Conservation (phyloP, 2,329 filamentous ascomycete species). For the Aspergillus aculeatinus region DNA sequence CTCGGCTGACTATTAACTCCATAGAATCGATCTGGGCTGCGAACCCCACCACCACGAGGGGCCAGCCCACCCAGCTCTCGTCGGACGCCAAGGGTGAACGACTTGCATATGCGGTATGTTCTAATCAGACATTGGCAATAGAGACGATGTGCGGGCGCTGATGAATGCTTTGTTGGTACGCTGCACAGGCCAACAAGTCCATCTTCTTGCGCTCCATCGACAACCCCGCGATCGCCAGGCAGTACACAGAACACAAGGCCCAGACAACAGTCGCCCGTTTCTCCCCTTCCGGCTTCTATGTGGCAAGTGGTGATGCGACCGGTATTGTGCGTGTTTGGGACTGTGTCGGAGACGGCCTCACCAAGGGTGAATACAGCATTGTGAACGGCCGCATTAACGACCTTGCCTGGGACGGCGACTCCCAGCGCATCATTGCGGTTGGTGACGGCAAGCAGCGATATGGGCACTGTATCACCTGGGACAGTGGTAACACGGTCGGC, state of each 20-base stretch:
- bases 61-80: conserved; percentile 85
- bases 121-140: not conserved
- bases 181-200: conserved; percentile 82
- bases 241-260: conserved; percentile 89
- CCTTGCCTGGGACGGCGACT: conserved; percentile 96
- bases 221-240: conserved; percentile 75
- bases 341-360: conserved; percentile 77
- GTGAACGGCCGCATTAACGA: conserved; percentile 95
- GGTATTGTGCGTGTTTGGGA: conserved; percentile 93
- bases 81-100: conserved; percentile 85
- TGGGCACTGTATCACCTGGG: conserved; percentile 89
- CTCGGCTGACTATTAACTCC: conserved; percentile 13
- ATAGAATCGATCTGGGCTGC: conserved; percentile 77
- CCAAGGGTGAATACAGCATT: conserved; percentile 91
- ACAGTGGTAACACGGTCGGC: conserved; percentile 93
- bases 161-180: not conserved
- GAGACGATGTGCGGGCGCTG: not conserved
- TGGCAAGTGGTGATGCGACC: conserved; percentile 84
- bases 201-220: conserved; percentile 96
- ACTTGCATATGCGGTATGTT: conserved; percentile 80
- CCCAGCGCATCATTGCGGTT: conserved; percentile 92
- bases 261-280: conserved; percentile 91
- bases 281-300: conserved; percentile 89
- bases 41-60: conserved; percentile 76
- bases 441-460: conserved; percentile 92